Evolutionary conservation across 2,329 filamentous ascomycete species (phyloP).

Genomic region (Fusarium robinianum): DNA sequence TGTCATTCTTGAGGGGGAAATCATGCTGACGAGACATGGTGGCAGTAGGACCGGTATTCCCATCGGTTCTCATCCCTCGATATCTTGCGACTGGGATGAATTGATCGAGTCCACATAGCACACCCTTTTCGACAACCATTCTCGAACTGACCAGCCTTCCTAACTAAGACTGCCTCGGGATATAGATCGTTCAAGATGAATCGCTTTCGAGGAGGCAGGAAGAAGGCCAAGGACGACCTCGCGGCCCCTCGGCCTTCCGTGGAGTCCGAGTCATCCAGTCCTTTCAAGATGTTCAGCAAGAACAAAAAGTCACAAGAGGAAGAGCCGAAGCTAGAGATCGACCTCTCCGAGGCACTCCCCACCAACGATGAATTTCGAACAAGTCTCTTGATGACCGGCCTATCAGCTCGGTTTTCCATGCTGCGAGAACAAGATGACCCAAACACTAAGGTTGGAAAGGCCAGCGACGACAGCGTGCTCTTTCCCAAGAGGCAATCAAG

Average conservation of each 20-base stretch:
- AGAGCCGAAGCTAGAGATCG: constrained; percentile 68
- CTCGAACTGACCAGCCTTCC: constrained; percentile 6
- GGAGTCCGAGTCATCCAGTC: constrained; percentile 57
- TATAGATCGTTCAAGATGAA: constrained; percentile 61
- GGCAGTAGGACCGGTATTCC: constrained; percentile 19
- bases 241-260: constrained; percentile 53
- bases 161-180: neutral
- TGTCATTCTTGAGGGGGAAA: neutral
- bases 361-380: constrained; percentile 90
- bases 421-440: constrained; percentile 93
- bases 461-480: constrained; percentile 91
- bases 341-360: constrained; percentile 76
- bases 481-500: constrained; percentile 81
- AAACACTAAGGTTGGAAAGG: constrained; percentile 85
- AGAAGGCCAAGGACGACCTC: constrained; percentile 66
- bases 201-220: constrained; percentile 75
- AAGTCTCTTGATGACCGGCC: constrained; percentile 91
- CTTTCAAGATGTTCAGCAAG: constrained; percentile 61
- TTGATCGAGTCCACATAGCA: constrained; percentile 18
- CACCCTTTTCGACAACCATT: constrained; percentile 1
- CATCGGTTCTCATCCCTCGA: constrained; percentile 14
- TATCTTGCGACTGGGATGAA: constrained; percentile 25
- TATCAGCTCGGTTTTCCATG: constrained; percentile 97
- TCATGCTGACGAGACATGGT: constrained; percentile 17
- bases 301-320: constrained; percentile 59